Conservation (phyloP, 192 early-diverging fungal genomes). For the Thamnidium elegans region DNA sequence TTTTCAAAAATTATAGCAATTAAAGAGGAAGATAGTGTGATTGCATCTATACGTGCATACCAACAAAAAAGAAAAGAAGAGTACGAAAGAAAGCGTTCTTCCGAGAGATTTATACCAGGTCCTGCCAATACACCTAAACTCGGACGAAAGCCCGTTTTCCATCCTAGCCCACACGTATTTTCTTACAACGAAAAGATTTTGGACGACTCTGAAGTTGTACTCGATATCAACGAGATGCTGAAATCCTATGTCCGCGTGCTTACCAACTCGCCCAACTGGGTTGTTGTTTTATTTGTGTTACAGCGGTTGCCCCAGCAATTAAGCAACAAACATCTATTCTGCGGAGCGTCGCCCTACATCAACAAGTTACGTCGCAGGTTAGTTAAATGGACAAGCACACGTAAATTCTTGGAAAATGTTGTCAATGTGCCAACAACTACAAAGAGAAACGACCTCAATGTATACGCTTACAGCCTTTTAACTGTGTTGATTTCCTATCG, state of each 20-base stretch:
- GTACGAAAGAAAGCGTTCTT: background rate
- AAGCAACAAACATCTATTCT: slow-evolving; percentile 71
- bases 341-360: slow-evolving; percentile 52
- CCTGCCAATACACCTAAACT: background rate
- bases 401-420: slow-evolving; percentile 57
- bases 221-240: slow-evolving; percentile 37
- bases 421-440: slow-evolving; percentile 51
- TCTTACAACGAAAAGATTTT: slow-evolving; percentile 5
- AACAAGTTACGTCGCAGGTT: slow-evolving; percentile 49
- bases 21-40: slow-evolving; percentile 6
- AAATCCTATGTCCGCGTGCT: slow-evolving; percentile 57
- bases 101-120: slow-evolving; percentile 8
- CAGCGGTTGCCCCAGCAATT: slow-evolving; percentile 67
- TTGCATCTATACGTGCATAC: background rate
- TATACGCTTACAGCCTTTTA: slow-evolving; percentile 59
- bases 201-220: background rate
- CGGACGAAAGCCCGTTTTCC: background rate
- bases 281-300: slow-evolving; percentile 69
- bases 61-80: slow-evolving; percentile 13
- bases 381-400: slow-evolving; percentile 53
- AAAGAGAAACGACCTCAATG: slow-evolving; percentile 67
- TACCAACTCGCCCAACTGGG: slow-evolving; percentile 64
- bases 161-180: slow-evolving; percentile 11
- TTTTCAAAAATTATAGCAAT: background rate
- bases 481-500: slow-evolving; percentile 66